phyloP scores from a whole-genome alignment of 2,329 filamentous ascomycete species.

The Penicillium sp. region DNA sequence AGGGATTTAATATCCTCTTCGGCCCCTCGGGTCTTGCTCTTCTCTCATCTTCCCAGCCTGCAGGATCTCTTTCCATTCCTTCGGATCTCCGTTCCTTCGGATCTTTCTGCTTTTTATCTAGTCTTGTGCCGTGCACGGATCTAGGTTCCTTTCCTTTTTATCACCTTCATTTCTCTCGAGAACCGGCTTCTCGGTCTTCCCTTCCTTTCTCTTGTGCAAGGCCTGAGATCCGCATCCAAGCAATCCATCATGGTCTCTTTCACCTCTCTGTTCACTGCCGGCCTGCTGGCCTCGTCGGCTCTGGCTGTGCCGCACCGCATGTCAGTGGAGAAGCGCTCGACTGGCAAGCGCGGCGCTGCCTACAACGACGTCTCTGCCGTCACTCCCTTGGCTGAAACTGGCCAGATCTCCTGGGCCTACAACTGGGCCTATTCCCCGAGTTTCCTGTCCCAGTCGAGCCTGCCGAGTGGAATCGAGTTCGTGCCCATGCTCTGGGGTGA shows the following conservation, averaged over 20 bases:
- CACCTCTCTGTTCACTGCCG: conserved; percentile 33
- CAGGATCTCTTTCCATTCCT: conserved; percentile 10
- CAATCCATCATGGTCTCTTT: conserved; percentile 39
- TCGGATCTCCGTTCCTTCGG: conserved; percentile 16
- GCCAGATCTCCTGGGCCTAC: conserved; percentile 44
- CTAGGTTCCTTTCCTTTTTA: conserved; percentile 18
- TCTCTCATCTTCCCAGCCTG: conserved; percentile 3
- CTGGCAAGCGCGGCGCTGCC: conserved; percentile 33
- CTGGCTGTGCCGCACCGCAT: conserved; percentile 32
- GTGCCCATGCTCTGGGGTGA: conserved; percentile 48
- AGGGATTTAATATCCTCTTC: conserved; percentile 8
- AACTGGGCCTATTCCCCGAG: too few species aligned
- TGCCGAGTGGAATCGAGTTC: conserved; percentile 40
- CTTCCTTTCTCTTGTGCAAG: conserved; percentile 13
- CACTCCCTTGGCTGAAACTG: conserved; percentile 30
- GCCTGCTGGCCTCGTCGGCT: conserved; percentile 35
- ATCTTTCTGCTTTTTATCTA: conserved; percentile 12
- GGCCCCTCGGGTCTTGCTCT: background rate
- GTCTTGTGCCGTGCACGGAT: conserved; percentile 36
- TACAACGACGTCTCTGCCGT: conserved; percentile 44
- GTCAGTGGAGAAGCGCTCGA: conserved; percentile 21
- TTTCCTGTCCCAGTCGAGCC: conserved; percentile 28
- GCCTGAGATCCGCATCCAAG: conserved; percentile 13
- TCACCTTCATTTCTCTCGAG: conserved; percentile 26
- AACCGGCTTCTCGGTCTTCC: conserved; percentile 24